Conservation (phyloP, 768 basidiomycete genomes). For the Suillus paluster region DNA sequence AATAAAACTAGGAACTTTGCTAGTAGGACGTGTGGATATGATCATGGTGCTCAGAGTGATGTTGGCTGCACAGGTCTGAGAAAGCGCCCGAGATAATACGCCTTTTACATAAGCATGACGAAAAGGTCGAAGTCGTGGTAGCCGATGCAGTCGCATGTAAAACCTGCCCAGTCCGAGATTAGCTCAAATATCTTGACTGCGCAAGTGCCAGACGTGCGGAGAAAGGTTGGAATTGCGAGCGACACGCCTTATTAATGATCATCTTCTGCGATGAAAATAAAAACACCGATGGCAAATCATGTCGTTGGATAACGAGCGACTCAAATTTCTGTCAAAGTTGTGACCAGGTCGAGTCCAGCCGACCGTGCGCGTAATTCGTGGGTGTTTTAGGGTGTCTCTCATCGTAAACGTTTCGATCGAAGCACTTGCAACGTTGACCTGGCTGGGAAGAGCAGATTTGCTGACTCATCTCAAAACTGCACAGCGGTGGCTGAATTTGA, state of each 20-base stretch:
- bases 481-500: slow-evolving; percentile 42
- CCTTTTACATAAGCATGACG: slow-evolving; percentile 2
- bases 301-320: not conserved
- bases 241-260: not conserved
- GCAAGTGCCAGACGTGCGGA: not conserved
- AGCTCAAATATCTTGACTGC: not conserved
- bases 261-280: not conserved
- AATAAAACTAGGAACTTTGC: not conserved
- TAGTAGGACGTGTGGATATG: not conserved
- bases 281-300: not conserved
- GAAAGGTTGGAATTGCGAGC: not conserved
- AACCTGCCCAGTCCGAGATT: not conserved
- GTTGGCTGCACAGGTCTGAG: not conserved
- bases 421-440: not conserved
- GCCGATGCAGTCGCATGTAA: not conserved
- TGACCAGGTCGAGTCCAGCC: not conserved
- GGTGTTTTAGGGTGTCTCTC: not conserved
- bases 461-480: slow-evolving; percentile 49
- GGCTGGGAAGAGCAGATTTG: slow-evolving; percentile 10
- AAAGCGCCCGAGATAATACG: not conserved
- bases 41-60: not conserved
- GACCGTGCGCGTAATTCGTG: not conserved
- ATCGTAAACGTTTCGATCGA: not conserved
- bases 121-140: not conserved
- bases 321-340: not conserved